Evolutionary conservation across 1,284 basidiomycete genomes (phyloP), one percentile per base, ranked within the genome.

Genomic region (Cutaneotrichosporon spelunceum): DNA sequence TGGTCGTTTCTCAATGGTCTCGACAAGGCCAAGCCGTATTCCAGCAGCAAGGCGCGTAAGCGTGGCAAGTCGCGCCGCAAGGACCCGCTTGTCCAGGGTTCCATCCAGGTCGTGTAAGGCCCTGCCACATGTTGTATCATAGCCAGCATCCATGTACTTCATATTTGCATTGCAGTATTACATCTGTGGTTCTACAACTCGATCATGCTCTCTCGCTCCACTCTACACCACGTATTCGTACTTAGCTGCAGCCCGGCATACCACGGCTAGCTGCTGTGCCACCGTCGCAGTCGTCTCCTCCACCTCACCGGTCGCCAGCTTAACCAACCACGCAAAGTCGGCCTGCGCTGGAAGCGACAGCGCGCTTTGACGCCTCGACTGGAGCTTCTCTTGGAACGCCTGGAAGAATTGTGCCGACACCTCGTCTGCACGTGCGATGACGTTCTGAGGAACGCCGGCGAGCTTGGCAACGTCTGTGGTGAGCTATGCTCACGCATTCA

Each of bases 331-430:
- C 1, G 84, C 86, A 72, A 94, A 93, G 77, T 96, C 92, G 1
- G 92, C 91, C 73, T 93, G 92, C 0, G 86, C 86, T 36, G 86
- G 84, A 2, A 93, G 81, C 0, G 93, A 86, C 27, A 95, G 80
- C 53, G 83, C 67, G 80, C 68, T 86, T 72, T 85, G 84, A 71
- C 89, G 83, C 66, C 85, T 85, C 44, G 83, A 82, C 62, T 86
- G 82, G 52, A 92, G 80, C 70, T 88, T 87, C 70, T 87, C 86
- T 70, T 88, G 88, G 81, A 93, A 93, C 66, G 90, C 86, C 63
- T 84, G 82, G 8, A 92, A 91, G 78, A 97, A 98, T 72, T 92
- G 88, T 60, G 85, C 85, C 14, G 93, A 95, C 52, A 98, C 86
- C 48, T 85, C 78, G 66, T 93, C 92, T 1, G 93, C 93, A 7